Evolutionary conservation across 306 rosid genomes (phyloP), one percentile per base, ranked within the genome.

Genomic region (Casuarina equisetifolia): DNA sequence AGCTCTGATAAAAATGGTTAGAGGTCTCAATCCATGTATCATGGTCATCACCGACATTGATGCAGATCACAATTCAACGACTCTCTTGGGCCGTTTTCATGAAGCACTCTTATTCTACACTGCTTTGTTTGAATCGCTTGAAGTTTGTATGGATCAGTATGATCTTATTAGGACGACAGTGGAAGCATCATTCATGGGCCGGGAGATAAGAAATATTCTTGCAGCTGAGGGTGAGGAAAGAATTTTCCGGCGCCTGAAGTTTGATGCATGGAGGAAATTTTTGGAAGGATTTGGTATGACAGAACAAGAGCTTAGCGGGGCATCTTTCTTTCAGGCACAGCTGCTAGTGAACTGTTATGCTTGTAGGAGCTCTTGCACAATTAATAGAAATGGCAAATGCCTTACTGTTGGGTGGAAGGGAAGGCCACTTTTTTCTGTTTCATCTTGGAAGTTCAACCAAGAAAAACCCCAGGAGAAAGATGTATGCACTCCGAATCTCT

Each of bases 201-300:
- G 11, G 20, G 91, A 85, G 46, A 89, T 92, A 3, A 84, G 70
- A 51, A 87, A 81, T 15, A 87, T 83, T 4, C 84, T 90, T 73
- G 89, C 89, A 12, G 42, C 42, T 4, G 96, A 92, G 61, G 97
- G 88, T 76, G 87, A 19, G 39, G 88, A 85, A 8, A 90, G 97
- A 73, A 90, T 72, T 77, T 45, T 58, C 13, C 69, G 91, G 19
- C n/a, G 76, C 55, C 87, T 90, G 61, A 88, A 74, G 81, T 69
- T 88, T 32, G 93, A 90, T 61, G 89, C 87, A 8, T 92, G 97
- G 93, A 90, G 93, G 79, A 82, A 81, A 0, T 88, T 85, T 68
- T 90, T 90, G 38, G 54, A 68, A 0, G 76, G 93, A 57, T 92
- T 77, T 78, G 90, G 91, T 63, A 79, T 92, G 86, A 85, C 38